Percentiles rank a stretch among this genome's conserved stretches.
phyloP scores from a whole-genome alignment of 139 green algal genomes.

The Tetratostichococcus sp. region DNA sequence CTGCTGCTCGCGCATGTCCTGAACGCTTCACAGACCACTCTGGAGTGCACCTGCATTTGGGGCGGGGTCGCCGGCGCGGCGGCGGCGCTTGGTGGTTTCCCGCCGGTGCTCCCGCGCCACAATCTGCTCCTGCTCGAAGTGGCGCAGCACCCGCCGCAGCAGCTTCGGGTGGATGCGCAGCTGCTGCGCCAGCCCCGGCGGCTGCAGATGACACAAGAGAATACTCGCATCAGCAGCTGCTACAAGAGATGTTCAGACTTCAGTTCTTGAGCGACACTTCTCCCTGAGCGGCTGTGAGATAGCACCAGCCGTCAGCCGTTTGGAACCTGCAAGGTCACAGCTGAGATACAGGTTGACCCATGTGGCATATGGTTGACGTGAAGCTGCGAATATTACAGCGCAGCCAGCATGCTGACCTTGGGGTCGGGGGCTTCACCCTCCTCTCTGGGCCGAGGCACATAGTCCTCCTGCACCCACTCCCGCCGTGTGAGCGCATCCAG shows the following conservation, averaged over 20 bases:
- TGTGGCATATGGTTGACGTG: too few species aligned
- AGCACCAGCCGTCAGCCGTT: too few species aligned
- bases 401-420: too few species aligned
- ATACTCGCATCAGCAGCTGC: too few species aligned
- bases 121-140: conserved; percentile 36
- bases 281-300: too few species aligned
- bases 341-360: too few species aligned
- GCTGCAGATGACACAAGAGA: neutral
- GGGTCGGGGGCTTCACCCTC: neutral
- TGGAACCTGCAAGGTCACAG: too few species aligned
- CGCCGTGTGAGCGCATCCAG: conserved; percentile 37
- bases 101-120: conserved; percentile 32
- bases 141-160: conserved; percentile 28
- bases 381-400: too few species aligned
- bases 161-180: conserved; percentile 36
- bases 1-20: too few species aligned
- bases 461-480: conserved; percentile 46
- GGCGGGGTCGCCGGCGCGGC: neutral
- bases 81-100: conserved; percentile 11
- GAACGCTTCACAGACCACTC: neutral
- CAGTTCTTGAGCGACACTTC: too few species aligned
- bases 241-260: too few species aligned
- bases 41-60: neutral
- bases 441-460: neutral
- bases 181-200: conserved; percentile 17